phyloP scores from a whole-genome alignment of 2,329 filamentous ascomycete species.

The Sclerotiophoma versabilis region DNA sequence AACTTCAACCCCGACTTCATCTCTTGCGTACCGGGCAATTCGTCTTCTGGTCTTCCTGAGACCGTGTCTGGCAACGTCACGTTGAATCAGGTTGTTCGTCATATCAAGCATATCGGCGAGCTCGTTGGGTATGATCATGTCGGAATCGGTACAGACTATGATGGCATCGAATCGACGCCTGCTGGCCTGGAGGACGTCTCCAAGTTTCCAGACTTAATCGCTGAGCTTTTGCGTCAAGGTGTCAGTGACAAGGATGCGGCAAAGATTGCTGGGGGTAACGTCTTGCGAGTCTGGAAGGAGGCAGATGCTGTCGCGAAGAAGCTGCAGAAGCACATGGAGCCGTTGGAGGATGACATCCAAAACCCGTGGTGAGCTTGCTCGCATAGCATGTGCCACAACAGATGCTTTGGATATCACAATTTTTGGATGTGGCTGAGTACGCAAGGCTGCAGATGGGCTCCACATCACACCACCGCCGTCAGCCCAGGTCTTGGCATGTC shows the following conservation, averaged over 20 bases:
- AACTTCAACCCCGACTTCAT: constrained; percentile 88
- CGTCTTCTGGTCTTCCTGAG: constrained; percentile 70
- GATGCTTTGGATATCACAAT: not conserved
- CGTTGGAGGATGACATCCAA: constrained; percentile 54
- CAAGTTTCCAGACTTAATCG: constrained; percentile 80
- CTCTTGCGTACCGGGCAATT: constrained; percentile 69
- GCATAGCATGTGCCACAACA: not conserved
- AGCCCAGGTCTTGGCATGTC: constrained; percentile 29
- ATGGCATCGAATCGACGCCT: constrained; percentile 74
- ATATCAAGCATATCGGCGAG: constrained; percentile 82
- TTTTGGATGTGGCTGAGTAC: constrained; percentile 7
- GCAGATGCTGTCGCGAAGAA: constrained; percentile 74
- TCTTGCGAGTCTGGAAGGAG: constrained; percentile 83
- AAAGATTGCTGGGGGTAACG: constrained; percentile 80
- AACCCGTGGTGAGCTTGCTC: constrained; percentile 22
- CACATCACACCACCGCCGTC: constrained; percentile 29
- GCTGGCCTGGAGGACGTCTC: constrained; percentile 83
- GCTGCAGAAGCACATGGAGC: constrained; percentile 62
- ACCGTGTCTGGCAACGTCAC: constrained; percentile 74
- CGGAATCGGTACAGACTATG: constrained; percentile 88
- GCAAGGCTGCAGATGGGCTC: constrained; percentile 12
- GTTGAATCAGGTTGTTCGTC: constrained; percentile 76
- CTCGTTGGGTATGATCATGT: constrained; percentile 87
- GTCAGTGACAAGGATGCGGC: constrained; percentile 75
- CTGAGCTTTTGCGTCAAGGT: constrained; percentile 74